Percentiles rank a stretch among this genome's conserved stretches.
Evolutionary conservation across 495 filamentous ascomycete genomes (phyloP).

Genomic region (Trichoderma reesei): DNA sequence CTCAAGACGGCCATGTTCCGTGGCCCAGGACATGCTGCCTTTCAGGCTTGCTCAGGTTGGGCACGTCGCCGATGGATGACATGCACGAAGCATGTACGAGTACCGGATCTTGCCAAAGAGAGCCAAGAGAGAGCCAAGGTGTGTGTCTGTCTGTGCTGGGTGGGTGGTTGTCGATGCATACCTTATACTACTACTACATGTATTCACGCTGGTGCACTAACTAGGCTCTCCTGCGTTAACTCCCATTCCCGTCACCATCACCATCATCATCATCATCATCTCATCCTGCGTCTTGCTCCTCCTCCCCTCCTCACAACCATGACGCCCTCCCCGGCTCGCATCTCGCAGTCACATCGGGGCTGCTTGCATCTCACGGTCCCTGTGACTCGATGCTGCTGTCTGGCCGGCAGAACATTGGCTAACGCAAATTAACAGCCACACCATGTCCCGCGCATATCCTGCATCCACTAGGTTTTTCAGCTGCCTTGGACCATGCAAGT

Average conservation of each 20-base stretch:
- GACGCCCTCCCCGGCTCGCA: neutral
- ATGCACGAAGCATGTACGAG: too few species aligned
- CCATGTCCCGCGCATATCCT: neutral
- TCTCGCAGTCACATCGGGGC: neutral
- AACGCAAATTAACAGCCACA: neutral
- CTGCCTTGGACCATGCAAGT: neutral
- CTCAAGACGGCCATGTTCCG: neutral
- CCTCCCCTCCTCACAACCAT: neutral
- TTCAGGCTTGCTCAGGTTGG: too few species aligned
- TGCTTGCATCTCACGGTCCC: neutral
- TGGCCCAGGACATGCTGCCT: too few species aligned
- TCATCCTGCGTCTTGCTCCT: neutral
- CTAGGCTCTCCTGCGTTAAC: too few species aligned
- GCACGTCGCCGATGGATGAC: too few species aligned
- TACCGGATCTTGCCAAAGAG: too few species aligned
- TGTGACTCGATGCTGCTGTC: neutral
- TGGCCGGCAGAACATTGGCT: neutral
- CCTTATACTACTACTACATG: too few species aligned
- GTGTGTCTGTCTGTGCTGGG: too few species aligned
- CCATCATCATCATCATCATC: neutral
- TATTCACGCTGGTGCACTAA: too few species aligned
- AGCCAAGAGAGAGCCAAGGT: too few species aligned
- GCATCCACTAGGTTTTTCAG: conserved; percentile 3
- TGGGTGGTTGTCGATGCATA: too few species aligned
- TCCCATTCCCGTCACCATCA: too few species aligned